Percentiles rank a stretch among this genome's conserved stretches.
Evolutionary conservation across 2,329 filamentous ascomycete genomes (phyloP).

Genomic region (Hypoxylon sp.): DNA sequence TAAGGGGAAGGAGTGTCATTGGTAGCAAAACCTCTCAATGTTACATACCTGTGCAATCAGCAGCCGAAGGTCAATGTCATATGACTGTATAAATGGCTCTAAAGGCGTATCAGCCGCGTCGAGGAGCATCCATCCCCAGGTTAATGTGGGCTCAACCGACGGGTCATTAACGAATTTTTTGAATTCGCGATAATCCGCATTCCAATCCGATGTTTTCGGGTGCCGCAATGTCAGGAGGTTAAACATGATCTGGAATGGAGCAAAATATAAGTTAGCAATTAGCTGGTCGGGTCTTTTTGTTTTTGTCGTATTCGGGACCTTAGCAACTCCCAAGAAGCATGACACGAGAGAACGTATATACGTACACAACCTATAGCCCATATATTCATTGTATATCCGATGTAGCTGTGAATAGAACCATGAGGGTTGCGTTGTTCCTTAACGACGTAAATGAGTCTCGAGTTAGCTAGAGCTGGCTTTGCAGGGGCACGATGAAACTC

Average conservation of each 20-base stretch:
- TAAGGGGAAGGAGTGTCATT: not conserved
- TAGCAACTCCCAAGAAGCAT: not conserved
- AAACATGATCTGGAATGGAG: conserved; percentile 27
- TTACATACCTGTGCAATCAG: conserved; percentile 20
- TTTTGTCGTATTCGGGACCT: not conserved
- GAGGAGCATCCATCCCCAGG: conserved; percentile 15
- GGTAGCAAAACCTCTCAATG: not conserved
- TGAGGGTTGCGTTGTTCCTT: conserved; percentile 21
- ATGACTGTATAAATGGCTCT: not conserved
- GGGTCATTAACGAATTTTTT: not conserved
- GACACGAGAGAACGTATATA: conserved; percentile 1
- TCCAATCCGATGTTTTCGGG: not conserved
- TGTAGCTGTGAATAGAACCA: not conserved
- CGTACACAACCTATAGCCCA: conserved; percentile 38
- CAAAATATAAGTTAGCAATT: not conserved
- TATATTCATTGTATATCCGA: conserved; percentile 22
- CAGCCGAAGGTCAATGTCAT: not conserved
- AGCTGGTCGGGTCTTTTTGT: not conserved
- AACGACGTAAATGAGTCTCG: not conserved
- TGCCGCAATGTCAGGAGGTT: conserved; percentile 30
- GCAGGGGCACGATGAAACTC: not conserved
- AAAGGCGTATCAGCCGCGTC: not conserved
- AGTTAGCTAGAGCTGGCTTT: not conserved
- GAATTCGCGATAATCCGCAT: not conserved
- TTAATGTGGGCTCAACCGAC: not conserved